Evolutionary conservation across 2,329 filamentous ascomycete genomes (phyloP), one percentile per base, ranked within the genome.

Genomic region (Cladosporium austrohemisphaericum): DNA sequence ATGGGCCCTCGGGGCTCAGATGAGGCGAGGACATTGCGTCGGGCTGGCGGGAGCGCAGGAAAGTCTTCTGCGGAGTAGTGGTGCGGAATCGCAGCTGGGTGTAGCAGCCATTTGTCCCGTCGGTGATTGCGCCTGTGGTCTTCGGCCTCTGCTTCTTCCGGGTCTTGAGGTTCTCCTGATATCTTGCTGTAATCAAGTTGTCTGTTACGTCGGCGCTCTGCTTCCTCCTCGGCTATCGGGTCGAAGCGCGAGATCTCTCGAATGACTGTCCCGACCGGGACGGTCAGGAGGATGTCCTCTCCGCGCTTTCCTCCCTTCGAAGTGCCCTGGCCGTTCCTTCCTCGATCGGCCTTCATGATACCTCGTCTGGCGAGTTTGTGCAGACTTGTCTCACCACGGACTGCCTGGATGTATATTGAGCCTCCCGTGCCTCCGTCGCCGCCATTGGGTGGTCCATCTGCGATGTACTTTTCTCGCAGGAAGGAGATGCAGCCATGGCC

Each of bases 401-500:
- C 83, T 6, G 93, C 91, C 70, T 97, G 92, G 51, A 98, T 94
- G 67, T 95, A 97, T 57, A 98, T 76, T 60, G 86, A 94, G 31
- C 93, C 93, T 54, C 93, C 93, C 49, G 83, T 86, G 4, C 93
- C 93, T 33, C 93, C 93, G 65, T 98, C 90, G 52, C 93, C 93
- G 41, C 93, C 93, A 67, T 98, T 97, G 8, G 93, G 82, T 9
- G 93, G 93, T 0, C 93, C 93, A 56, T 95, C 84, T 36, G 84
- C 81, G 23, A 96, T 77, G 68, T 87, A 97, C 55, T 92, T 92
- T 62, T 98, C 93, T 16, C 92, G 85, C 35, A 94, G 73, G 65
- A 97, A 98, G 0, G 93, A 93, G 43, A 97, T 88, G 64, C 93
- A 98, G 55, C 93, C 93, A 63, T 93, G 84, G 7, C 93, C 93